Base-by-base conservation (phyloP, 805 yeast genomes). In the Isabelozyma gotoi region DNA sequence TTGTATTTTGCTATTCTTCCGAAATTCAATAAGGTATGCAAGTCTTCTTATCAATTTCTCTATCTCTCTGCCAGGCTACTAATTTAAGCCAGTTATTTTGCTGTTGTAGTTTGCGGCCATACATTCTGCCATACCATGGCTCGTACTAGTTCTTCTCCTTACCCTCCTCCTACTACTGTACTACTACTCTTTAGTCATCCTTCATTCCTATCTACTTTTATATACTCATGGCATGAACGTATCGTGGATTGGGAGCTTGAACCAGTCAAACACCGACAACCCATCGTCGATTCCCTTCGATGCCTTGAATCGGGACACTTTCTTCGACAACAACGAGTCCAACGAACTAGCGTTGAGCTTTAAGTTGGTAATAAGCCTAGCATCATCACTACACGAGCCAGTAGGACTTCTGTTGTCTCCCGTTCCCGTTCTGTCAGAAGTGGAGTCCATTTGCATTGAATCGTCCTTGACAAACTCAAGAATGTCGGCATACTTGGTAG, bases 401-500 rank as follows among this genome's bases (percentile, higher is more conserved):
- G 17, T 14, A n/a, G 20, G 38, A 18, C 20, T 18, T 7, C 38
- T 19, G 20, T 18, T 35, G 3, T 35, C 38, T 4, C 20, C 38
- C 15, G 19, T 10, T 8, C 38, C 38, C 15, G 38, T 14, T 14
- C 10, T 15, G 8, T 14, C 7, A 10, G 19, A 14, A n/a, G 19
- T n/a, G 2, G 39, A n/a, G 18, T 36, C 39, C 14, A 36, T 19
- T 10, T 11, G 19, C 31, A 20, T 36, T 7, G 31, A 11, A 14
- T 36, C 39, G 31, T 36, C 39, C 18, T 19, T 47, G 41, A 52
- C 45, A 33, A 47, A 50, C 7, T 49, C 52, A 11, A 52, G 46
- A n/a, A 52, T 52, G 31, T 49, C 49, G 19, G 53, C 51, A 38
- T 47, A 52, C 39, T 52, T 52, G 7, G 36, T 11, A 12, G 55